Conservation (phyloP, 139 green algal species). For the Penium margaritaceum region DNA sequence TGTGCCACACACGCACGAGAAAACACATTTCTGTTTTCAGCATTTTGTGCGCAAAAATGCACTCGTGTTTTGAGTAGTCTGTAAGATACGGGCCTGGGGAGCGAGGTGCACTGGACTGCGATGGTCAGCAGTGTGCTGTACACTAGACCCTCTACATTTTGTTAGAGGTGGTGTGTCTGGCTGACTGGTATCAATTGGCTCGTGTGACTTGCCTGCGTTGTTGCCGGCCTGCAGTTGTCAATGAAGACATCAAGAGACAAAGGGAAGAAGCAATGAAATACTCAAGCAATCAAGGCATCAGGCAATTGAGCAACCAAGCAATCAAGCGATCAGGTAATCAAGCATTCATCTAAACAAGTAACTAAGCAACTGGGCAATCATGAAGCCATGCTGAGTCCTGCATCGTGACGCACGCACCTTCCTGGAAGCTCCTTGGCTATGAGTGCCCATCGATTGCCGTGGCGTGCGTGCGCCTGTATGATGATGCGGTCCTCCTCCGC, state of each 20-base stretch:
- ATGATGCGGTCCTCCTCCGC: constrained; percentile 44
- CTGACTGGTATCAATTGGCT: no score
- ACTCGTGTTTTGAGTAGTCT: no score
- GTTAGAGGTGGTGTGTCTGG: not conserved
- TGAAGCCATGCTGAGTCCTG: not conserved
- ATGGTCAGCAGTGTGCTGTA: not conserved
- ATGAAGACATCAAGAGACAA: not conserved
- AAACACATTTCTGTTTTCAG: no score
- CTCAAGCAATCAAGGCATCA: not conserved
- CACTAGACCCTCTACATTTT: not conserved
- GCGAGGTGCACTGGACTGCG: not conserved
- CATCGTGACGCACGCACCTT: not conserved
- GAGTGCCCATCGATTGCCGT: constrained; percentile 53
- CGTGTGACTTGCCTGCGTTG: no score
- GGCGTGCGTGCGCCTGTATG: constrained; percentile 36
- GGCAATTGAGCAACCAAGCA: not conserved
- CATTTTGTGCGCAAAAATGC: no score
- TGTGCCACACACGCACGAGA: constrained; percentile 3
- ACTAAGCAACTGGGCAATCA: not conserved
- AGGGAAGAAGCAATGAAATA: not conserved
- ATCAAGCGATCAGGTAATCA: not conserved
- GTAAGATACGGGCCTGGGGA: not conserved
- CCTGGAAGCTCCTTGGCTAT: constrained; percentile 43
- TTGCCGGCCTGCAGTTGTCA: not conserved
- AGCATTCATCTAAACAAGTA: not conserved